Evolutionary conservation across 1,139 yeast genomes (phyloP), one percentile per base, ranked within the genome.

Genomic region (Suhomyces wounanorum): DNA sequence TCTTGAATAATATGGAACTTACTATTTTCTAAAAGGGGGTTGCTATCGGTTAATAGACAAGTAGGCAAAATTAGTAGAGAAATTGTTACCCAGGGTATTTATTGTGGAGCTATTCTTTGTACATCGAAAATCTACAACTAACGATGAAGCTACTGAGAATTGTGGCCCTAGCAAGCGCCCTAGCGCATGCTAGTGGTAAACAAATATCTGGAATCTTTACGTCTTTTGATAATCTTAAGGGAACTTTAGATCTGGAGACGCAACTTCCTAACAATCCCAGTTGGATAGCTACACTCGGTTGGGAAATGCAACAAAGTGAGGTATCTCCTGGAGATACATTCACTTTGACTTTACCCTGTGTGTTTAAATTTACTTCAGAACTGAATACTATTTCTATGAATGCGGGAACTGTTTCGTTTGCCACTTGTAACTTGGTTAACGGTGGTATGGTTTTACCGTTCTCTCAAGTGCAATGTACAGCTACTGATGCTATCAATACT

Each of bases 281-380:
- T 53, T 70, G 73, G 73, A 42, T 49, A 13, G 67, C 66, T 2
- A 53, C 58, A 0, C 48, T 70, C n/a, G 49, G 52, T 3, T 71
- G 75, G 75, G 35, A 45, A 1, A 55, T 71, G 8, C 45, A 51
- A 11, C 66, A 66, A n/a, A 26, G 59, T 6, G 48, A 55, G 1
- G 59, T 63, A 2, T 35, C 48, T 1, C 51, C 71, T 0, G 73
- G 73, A 14, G 75, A 71, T 52, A 69, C 74, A 8, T 70, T 71
- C 56, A 57, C 65, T 0, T 64, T 71, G 45, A 49, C 48, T 17
- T 53, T 71, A 56, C 73, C 73, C 4, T 62, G 70, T 58, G 74
- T 67, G 3, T 70, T 60, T 52, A 68, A 67, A 49, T 68, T 69
- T 46, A 65, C 72, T 6, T 44, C 67, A 5, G 26, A 57, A 6